Percentiles rank a stretch among this genome's conserved stretches.
These are phyloP conservation scores for Emericellopsis cladophorae DNA, from an alignment of 2,329 filamentous ascomycete genomes.

Conservation along the genomic window DNA sequence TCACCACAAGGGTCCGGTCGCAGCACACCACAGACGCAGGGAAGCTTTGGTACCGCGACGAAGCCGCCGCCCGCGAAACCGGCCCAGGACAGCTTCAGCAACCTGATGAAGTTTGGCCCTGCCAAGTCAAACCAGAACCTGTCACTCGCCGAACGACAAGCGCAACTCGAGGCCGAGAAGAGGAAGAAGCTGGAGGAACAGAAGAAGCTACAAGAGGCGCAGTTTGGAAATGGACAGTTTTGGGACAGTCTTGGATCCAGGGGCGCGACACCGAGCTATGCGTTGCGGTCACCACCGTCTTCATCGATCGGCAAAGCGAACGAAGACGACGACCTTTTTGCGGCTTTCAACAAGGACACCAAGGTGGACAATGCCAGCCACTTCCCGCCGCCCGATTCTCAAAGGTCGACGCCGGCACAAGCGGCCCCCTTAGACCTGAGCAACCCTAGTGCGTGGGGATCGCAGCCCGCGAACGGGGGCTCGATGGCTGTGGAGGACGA, in stretches of 20 bases:
- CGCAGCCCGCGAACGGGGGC: constrained; percentile 9
- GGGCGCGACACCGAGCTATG: constrained; percentile 25
- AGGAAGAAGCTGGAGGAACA: constrained; percentile 62
- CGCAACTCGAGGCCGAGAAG: constrained; percentile 52
- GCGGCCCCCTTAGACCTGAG: constrained; percentile 35
- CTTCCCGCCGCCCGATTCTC: constrained; percentile 41
- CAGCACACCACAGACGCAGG: constrained; percentile 23
- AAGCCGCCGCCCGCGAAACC: constrained; percentile 36
- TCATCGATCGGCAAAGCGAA: constrained; percentile 7
- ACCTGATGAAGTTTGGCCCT: constrained; percentile 48
- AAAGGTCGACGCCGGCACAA: constrained; percentile 31
- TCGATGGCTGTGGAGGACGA: constrained; percentile 44
- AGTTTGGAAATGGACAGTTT: constrained; percentile 66
- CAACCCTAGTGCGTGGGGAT: constrained; percentile 39
- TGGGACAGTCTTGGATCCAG: constrained; percentile 60
- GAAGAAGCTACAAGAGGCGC: constrained; percentile 56
- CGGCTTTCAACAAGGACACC: constrained; percentile 53
- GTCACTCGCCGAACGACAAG: constrained; percentile 66
- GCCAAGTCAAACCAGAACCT: constrained; percentile 56
- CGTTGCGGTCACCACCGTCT: constrained; percentile 8
- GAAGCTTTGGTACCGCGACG: constrained; percentile 22
- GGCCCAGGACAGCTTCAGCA: constrained; percentile 64
- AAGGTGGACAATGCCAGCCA: constrained; percentile 55
- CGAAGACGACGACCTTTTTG: constrained; percentile 53
- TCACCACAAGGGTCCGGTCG: constrained; percentile 42